Base-by-base conservation (phyloP, 768 basidiomycete species). In the Naganishia vaughanmartiniae region DNA sequence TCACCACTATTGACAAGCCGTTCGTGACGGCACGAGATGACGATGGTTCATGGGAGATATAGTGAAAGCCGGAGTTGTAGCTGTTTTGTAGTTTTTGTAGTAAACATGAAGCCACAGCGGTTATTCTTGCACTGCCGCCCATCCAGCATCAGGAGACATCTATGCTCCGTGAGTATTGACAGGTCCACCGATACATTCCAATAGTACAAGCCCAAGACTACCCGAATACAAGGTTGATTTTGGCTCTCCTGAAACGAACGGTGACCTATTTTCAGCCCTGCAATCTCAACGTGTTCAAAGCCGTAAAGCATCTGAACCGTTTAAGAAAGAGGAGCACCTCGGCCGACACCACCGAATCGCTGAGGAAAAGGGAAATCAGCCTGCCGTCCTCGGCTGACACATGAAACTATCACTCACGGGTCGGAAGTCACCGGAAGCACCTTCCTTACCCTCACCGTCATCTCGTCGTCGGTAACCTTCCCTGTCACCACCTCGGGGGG, bases 391-490 rank as follows among this genome's bases (percentile, higher is more conserved):
- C n/a, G 9, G 7, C 14, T 28, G 14, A 26, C 36, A 15, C 21
- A 10, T 45, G 33, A 17, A 24, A 54, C 36, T 9, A 34, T 39
- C 5, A 65, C 63, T 70, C 39, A 65, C 69, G 74, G 95, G 93
- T 83, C 89, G 86, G 87, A 87, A 98, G 81, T 93, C 91, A 70
- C 88, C 90, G 69, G 90, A 89, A 33, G 91, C 92, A 80, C 89
- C 89, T 82, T 95, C 91, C 86, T 91, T 91, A 85, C 91, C 92
- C 70, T 75, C 82, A 46, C 75, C 83, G 67, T 83, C 84, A 48
- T 84, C 81, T 79, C 90, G 86, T 73, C 87, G 84, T 72, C 83
- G 74, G 87, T 96, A 96, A 77, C 90, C 92, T 33, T 94, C 93
- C 76, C 92, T 87, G 74, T 82, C 84, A 69, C 82, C 83, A 73